Conservation (phyloP, 2,329 filamentous ascomycete genomes). For the Neopestalotiopsis rosae region DNA sequence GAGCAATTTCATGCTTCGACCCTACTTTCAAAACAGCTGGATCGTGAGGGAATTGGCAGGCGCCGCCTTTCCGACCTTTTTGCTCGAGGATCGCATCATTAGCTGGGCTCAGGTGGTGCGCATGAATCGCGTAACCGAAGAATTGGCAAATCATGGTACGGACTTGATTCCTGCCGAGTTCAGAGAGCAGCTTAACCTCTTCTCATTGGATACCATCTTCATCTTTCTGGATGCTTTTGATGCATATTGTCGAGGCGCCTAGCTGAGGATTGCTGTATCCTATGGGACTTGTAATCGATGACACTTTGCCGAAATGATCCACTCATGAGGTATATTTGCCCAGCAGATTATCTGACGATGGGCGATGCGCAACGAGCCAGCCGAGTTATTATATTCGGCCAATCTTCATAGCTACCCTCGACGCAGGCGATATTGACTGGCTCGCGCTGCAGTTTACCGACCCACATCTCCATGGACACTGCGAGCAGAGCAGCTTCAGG, state of each 20-base stretch:
- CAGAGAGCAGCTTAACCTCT: constrained; percentile 23
- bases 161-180: constrained; percentile 34
- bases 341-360: too few species aligned
- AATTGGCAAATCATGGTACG: constrained; percentile 39
- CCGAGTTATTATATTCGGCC: too few species aligned
- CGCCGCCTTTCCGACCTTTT: constrained; percentile 34
- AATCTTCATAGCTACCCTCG: too few species aligned
- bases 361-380: too few species aligned
- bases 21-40: constrained; percentile 42
- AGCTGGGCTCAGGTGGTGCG: constrained; percentile 41
- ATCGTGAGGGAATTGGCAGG: constrained; percentile 42
- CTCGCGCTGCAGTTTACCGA: too few species aligned
- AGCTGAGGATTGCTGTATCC: background rate
- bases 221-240: constrained; percentile 18
- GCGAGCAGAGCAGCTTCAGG: too few species aligned
- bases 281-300: background rate
- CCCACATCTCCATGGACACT: too few species aligned
- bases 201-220: constrained; percentile 25
- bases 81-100: constrained; percentile 41
- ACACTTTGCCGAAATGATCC: too few species aligned
- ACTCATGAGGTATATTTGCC: too few species aligned
- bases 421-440: too few species aligned
- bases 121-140: constrained; percentile 40
- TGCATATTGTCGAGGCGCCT: background rate
- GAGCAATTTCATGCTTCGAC: constrained; percentile 36